Conservation (phyloP, 148 eudicot genomes). For the Linanthus parryae region DNA sequence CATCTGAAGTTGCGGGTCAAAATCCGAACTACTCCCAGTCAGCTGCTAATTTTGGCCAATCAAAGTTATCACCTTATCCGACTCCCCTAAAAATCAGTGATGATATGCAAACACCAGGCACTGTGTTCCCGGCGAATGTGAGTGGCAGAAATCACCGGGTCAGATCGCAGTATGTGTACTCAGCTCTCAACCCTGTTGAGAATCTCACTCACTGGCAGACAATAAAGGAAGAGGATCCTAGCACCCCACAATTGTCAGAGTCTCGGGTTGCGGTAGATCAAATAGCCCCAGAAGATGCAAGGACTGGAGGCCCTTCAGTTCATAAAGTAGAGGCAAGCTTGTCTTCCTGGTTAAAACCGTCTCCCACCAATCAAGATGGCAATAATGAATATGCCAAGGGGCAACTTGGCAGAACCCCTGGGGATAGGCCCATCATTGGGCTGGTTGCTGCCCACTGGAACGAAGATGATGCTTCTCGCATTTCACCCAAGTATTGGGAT, state of each 20-base stretch:
- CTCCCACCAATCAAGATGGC: slow-evolving; percentile 17
- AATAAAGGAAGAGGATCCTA: slow-evolving; percentile 25
- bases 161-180: slow-evolving; percentile 76
- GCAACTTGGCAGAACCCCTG: slow-evolving; percentile 30
- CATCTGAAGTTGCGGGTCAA: slow-evolving; percentile 43
- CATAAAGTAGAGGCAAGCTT: slow-evolving; percentile 40
- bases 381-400: slow-evolving; percentile 19
- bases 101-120: slow-evolving; percentile 98
- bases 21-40: slow-evolving; percentile 24
- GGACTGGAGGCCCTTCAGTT: slow-evolving; percentile 17
- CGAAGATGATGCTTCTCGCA: slow-evolving; percentile 35
- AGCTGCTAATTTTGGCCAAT: slow-evolving; percentile 21
- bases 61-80: slow-evolving; percentile 66
- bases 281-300: slow-evolving; percentile 15
- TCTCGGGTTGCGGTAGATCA: slow-evolving; percentile 15
- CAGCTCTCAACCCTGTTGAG: slow-evolving; percentile 46
- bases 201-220: slow-evolving; percentile 25
- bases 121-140: slow-evolving; percentile 59
- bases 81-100: slow-evolving; percentile 66
- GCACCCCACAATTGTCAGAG: slow-evolving; percentile 14
- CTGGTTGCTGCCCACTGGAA: slow-evolving; percentile 81
- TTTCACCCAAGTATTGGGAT: slow-evolving; percentile 68
- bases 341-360: slow-evolving; percentile 59
- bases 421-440: slow-evolving; percentile 75
- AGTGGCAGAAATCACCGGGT: slow-evolving; percentile 48